Percentiles rank a stretch among this genome's conserved stretches.
Conservation (phyloP, 306 rosid species). For the Luffa acutangula region DNA sequence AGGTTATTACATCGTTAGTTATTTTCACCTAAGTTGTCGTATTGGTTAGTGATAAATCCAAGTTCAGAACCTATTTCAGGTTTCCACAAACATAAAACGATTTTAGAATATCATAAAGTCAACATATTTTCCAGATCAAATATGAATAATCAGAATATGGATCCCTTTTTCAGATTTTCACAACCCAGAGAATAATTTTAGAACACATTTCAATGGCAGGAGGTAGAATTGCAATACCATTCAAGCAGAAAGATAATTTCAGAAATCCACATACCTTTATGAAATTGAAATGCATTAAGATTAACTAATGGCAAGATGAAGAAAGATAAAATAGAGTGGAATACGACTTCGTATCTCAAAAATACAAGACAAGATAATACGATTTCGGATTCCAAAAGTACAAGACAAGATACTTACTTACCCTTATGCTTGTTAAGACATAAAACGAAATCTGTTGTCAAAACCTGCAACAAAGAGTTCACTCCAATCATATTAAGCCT, state of each 20-base stretch:
- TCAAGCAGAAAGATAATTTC: background rate
- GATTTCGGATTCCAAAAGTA: background rate
- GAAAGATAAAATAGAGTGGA: background rate
- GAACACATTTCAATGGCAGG: background rate
- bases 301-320: background rate
- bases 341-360: background rate
- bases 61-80: background rate
- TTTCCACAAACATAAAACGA: background rate
- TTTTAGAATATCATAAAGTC: background rate
- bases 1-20: background rate
- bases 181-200: background rate
- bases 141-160: background rate
- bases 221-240: background rate
- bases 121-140: background rate
- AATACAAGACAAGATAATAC: background rate
- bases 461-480: conserved; percentile 4
- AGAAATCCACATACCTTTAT: background rate
- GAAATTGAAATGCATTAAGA: background rate
- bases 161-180: background rate
- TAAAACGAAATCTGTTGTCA: background rate
- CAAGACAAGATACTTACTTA: background rate
- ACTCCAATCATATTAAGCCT: background rate
- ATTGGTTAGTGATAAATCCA: background rate
- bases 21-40: background rate
- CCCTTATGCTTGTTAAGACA: background rate